Conservation (phyloP, 192 early-diverging fungal genomes). For the Coemansia sp. region DNA sequence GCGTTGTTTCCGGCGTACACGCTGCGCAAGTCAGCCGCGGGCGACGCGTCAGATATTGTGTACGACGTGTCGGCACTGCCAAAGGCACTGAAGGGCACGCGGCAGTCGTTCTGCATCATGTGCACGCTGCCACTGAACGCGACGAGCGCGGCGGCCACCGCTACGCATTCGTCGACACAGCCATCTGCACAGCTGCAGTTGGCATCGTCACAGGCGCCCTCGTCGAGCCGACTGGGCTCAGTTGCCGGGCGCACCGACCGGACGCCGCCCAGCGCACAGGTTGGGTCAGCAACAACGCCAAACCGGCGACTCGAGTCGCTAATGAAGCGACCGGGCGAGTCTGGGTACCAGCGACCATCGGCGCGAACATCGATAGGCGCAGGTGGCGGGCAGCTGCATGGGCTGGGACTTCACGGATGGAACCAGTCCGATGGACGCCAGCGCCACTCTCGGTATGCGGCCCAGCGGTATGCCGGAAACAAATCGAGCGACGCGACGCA, state of each 20-base stretch:
- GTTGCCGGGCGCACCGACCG: background rate
- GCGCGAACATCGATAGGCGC: conserved; percentile 13
- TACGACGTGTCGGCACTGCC: conserved; percentile 44
- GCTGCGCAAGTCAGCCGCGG: conserved; percentile 11
- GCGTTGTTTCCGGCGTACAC: conserved; percentile 41
- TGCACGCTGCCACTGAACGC: conserved; percentile 35
- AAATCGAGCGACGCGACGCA: conserved; percentile 2
- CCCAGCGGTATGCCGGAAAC: conserved; percentile 6
- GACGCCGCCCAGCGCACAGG: conserved; percentile 1
- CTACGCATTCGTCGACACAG: no score
- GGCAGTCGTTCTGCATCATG: conserved; percentile 53
- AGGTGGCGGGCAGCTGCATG: conserved; percentile 14
- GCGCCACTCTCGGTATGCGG: conserved; percentile 6
- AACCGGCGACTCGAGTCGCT: conserved; percentile 35
- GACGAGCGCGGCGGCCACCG: background rate
- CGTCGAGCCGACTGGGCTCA: background rate
- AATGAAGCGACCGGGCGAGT: conserved; percentile 21
- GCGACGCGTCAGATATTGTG: conserved; percentile 14
- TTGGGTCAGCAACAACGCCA: conserved; percentile 1
- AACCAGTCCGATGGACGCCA: conserved; percentile 9
- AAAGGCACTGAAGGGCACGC: conserved; percentile 42
- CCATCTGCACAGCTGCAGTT: background rate
- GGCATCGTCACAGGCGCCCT: background rate
- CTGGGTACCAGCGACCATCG: conserved; percentile 24
- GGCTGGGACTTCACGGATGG: conserved; percentile 41